Evolutionary conservation across 257 asterid genomes (phyloP), one percentile per base, ranked within the genome.

Genomic region (Hygrophila difformis): DNA sequence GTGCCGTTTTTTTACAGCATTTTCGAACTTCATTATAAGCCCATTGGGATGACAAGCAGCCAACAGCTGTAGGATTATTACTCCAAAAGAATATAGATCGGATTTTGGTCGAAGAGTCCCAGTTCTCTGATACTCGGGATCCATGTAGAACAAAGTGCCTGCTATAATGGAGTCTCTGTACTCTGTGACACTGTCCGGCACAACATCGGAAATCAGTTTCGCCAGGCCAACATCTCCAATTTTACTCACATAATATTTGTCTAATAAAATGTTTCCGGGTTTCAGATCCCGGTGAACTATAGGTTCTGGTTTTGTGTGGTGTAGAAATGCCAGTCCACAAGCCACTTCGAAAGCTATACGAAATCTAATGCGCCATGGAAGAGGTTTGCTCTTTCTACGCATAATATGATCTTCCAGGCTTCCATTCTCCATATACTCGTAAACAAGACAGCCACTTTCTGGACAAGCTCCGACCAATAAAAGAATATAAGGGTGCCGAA

Each of bases 181-280:
- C 54, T 74, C 95, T 1, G 97, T 84, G 44, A 84, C 41, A 53
- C 61, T 63, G 48, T 87, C 97, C n/a, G 97, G 95, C 35, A 58
- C 83, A 18, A 64, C 55, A 35, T 81, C 77, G 12, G 74, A 74
- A 6, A 84, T 65, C 21, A 84, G 60, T 37, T 81, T 87, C 20
- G 97, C 95, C 48, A 87, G 61, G 47, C 97, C 97, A 45, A 78
- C 95, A 20, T 87, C 97, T 20, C 93, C 93, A 5, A 87, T 81
- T 68, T 87, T 87, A 67, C 92, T 68, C 35, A 54, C 73, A 3
- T 51, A 76, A 42, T 84, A 56, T 61, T 68, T 78, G 66, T 77
- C 94, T 40, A 87, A 48, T 55, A 87, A 58, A 55, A 87, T 81
- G 61, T 87, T 87, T 56, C 94, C 97, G 1, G 97, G 97, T 61